Base-by-base conservation (phyloP, 2,329 filamentous ascomycete genomes). In the Annulohypoxylon truncatum region DNA sequence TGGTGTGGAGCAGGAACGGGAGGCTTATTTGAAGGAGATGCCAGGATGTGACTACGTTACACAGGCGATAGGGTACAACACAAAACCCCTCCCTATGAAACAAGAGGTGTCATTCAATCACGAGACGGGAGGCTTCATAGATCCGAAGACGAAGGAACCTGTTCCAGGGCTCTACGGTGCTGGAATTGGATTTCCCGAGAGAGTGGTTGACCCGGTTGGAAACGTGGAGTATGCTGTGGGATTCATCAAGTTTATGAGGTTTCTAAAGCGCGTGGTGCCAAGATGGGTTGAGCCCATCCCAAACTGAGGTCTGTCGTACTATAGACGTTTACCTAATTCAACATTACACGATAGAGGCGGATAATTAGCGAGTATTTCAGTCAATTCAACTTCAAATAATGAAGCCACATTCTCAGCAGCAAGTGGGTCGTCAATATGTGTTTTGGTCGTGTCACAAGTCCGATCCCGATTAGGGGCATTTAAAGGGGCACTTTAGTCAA, bases 211-310 rank as follows among this genome's bases (percentile, higher is more conserved):
- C 78, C 88, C 87, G 0, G 77, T 83, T 40, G 87, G 87, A 0
- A 89, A 89, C 74, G 84, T 87, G 6, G 87, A 90, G 76, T 81
- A 83, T 71, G 85, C 86, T 0, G 88, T 90, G 53, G 88, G 88
- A 0, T 84, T 90, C 73, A 88, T 82, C 73, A 90, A 90, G 77
- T 90, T 90, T 68, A 89, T 90, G 87, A 87, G 83, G 48, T 89
- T 85, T 70, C 75, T 88, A 57, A 85, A 85, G 76, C 82, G 80
- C 64, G 86, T 87, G 3, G 78, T 81, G 18, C 85, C 84, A 13
- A 75, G 78, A 15, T 89, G 87, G 87, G 46, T 74, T 33, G 18
- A 44, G 26, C 9, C 18, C 46, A 61, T 31, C 20, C 12, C 24
- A 1, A 48, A 48, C 29, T 57, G 35, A 44, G 12, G 12, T 18